These are phyloP conservation scores for Metschnikowia santaceciliae DNA, from an alignment of 805 yeast species.

Conservation along the genomic window DNA sequence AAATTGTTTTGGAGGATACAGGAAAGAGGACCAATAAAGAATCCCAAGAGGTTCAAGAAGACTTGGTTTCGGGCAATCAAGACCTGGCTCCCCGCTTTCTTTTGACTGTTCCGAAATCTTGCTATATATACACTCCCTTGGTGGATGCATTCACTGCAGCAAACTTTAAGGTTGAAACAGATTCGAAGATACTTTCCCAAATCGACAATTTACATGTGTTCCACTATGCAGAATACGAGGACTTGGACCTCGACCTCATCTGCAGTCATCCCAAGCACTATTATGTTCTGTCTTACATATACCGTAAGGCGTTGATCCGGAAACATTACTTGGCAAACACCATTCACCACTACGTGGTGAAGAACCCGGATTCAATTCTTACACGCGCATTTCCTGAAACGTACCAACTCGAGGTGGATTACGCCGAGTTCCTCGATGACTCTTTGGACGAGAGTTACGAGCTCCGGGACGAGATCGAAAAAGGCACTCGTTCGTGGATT, in stretches of 20 bases:
- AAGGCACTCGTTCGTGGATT: constrained; percentile 69
- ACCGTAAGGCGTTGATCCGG: constrained; percentile 85
- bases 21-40: background rate
- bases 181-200: constrained; percentile 17
- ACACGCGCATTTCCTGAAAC: constrained; percentile 65
- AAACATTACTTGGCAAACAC: constrained; percentile 88
- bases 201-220: constrained; percentile 39
- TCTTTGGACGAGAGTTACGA: constrained; percentile 91
- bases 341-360: constrained; percentile 66
- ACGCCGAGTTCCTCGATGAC: constrained; percentile 94
- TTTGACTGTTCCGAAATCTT: constrained; percentile 33
- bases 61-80: background rate
- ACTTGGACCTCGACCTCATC: constrained; percentile 68
- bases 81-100: constrained; percentile 20
- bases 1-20: constrained; percentile 39
- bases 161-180: constrained; percentile 26
- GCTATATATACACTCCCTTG: constrained; percentile 44
- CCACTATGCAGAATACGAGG: constrained; percentile 90
- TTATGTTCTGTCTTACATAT: constrained; percentile 74
- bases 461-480: constrained; percentile 69
- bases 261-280: constrained; percentile 44
- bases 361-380: constrained; percentile 67
- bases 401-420: constrained; percentile 81
- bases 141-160: constrained; percentile 31
- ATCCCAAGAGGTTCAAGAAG: background rate